Base-by-base conservation (phyloP, 2,329 filamentous ascomycete genomes). In the Aspergillus jensenii region DNA sequence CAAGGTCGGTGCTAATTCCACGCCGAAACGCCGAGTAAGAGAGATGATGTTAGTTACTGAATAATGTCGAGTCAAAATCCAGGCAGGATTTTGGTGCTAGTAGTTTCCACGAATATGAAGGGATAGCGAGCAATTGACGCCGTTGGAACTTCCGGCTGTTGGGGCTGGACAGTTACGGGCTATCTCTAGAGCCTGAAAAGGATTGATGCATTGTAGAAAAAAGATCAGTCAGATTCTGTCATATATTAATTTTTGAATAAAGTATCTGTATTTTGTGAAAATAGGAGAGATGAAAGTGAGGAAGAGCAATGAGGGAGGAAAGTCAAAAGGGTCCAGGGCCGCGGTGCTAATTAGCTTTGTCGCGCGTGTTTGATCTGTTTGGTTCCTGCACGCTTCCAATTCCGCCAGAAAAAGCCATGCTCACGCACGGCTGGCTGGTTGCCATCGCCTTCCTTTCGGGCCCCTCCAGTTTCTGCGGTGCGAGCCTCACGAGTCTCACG, bases 331-430 rank as follows among this genome's bases (percentile, higher is more conserved):
- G n/a, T 21, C 33, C 49, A 17, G 19, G 23, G 40, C 35, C 9
- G 37, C 33, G 44, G 43, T 14, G 43, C 31, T 15, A 33, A 55
- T 41, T 31, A 33, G 23, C 33, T 12, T 46, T 37, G 51, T 48
- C 33, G 48, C 43, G 44, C 56, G 47, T 61, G 61, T 63, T 63
- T 62, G 61, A 46, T 61, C 40, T 14, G 61, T 64, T 64, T 62
- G 62, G 56, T 64, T 64, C 58, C 59, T 61, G 55, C 58, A 47
- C 44, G 52, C 49, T 43, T 21, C 37, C 15, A 31, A 11, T 47
- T 41, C 39, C 53, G 45, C 51, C 33, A 46, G 44, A 59, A 52
- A 60, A 60, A 60, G 58, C 58, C 51, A 62, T 63, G 52, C 50
- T 59, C 59, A 57, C 56, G 14, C 23, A 56, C 52, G n/a, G 47